phyloP scores from a whole-genome alignment of 176 grass and related monocot species.

The Eragrostis curvula region DNA sequence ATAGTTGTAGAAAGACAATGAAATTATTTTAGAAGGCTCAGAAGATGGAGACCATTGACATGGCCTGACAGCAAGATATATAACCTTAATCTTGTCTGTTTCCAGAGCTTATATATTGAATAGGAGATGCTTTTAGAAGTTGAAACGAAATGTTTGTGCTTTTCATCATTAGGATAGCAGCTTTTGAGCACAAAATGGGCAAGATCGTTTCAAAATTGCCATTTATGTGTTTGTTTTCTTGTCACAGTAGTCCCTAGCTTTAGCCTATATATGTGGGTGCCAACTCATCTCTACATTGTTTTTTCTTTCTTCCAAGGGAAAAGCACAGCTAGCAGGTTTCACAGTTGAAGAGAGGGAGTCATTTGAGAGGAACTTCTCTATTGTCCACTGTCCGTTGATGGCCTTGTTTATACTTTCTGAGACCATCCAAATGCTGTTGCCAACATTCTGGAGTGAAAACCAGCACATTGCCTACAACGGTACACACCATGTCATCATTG shows the following conservation, averaged over 20 bases:
- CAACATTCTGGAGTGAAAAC: constrained; percentile 86
- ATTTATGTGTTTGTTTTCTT: neutral
- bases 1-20: too few species aligned
- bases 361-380: constrained; percentile 71
- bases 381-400: too few species aligned
- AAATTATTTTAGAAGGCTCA: too few species aligned
- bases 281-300: constrained; percentile 16
- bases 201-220: neutral
- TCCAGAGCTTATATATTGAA: neutral
- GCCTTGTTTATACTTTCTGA: constrained; percentile 81
- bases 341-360: constrained; percentile 77
- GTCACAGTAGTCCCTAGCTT: neutral
- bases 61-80: too few species aligned
- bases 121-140: neutral
- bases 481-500: neutral
- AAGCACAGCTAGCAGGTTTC: constrained; percentile 79
- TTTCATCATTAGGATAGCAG: constrained; percentile 7
- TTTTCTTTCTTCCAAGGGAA: constrained; percentile 51
- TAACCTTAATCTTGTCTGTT: too few species aligned
- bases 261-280: neutral
- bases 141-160: neutral
- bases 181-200: neutral
- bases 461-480: constrained; percentile 44
- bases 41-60: too few species aligned
- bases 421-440: constrained; percentile 77